Evolutionary conservation across 2,329 filamentous ascomycete genomes (phyloP), one percentile per base, ranked within the genome.

Genomic region (Penicillium sp.): DNA sequence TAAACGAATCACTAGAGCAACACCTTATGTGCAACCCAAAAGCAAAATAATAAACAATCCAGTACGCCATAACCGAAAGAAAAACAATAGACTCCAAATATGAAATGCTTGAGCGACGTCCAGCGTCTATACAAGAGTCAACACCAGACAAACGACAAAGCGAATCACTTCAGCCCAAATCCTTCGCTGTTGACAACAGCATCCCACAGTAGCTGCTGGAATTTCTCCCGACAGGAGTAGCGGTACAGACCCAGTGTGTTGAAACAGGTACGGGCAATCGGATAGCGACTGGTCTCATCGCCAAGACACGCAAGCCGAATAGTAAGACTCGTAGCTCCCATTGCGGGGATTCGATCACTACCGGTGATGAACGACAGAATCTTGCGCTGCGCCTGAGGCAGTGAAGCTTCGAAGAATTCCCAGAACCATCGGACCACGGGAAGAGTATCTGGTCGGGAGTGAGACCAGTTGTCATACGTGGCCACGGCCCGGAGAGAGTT

Each of bases 161-260:
- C 27, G n/a, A 11, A 47, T 61, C 49, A 72, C 57, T 92, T 94
- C 71, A 97, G 79, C 31, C 92, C 92, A 81, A 97, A 97, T 2
- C 92, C 92, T 71, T 96, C 91, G 67, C 92, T 95, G 73, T 92
- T 91, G 60, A 85, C 79, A n/a, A 96, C 91, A 4, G 92, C 92
- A 58, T 85, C 83, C 91, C 92, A 96, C 31, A 97, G 77, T 77
- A 86, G 86, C 48, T 73, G 76, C 71, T 91, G 88, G 55, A 96
- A 71, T 61, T 83, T 86, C 67, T 86, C 81, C 62, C 81, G 84
- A 3, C 83, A 85, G 34, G 74, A 70, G 72, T 93, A 96, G 43
- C 85, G 82, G 76, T 88, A 93, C 54, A 97, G 75, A 4, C 88
- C 86, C 59, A 97, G 68, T 71, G 87, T 85, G 70, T 96, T 96